phyloP scores from a whole-genome alignment of 352 stramenopile genomes.

The Saprolegnia parasitica region DNA sequence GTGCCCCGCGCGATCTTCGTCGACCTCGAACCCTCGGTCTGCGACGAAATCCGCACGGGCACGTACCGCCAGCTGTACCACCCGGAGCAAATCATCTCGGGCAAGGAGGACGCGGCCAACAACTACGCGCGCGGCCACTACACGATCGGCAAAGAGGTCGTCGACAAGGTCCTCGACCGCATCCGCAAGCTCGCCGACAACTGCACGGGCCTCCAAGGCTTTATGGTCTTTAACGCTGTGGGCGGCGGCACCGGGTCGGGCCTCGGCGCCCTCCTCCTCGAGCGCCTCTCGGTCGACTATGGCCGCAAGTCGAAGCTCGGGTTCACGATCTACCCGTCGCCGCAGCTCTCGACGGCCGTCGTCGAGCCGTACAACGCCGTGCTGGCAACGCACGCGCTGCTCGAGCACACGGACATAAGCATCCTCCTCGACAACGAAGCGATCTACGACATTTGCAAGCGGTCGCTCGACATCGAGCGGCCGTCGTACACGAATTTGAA shows the following conservation, averaged over 20 bases:
- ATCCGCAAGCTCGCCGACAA: slow-evolving; percentile 97
- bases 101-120: slow-evolving; percentile 92
- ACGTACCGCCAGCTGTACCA: slow-evolving; percentile 95
- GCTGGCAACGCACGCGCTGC: slow-evolving; percentile 92
- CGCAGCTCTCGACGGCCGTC: slow-evolving; percentile 94
- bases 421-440: slow-evolving; percentile 96
- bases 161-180: slow-evolving; percentile 95
- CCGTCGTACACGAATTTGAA: slow-evolving; percentile 95
- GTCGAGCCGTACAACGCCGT: slow-evolving; percentile 99
- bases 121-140: slow-evolving; percentile 89
- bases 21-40: slow-evolving; percentile 95
- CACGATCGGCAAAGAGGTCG: slow-evolving; percentile 92
- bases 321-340: slow-evolving; percentile 96
- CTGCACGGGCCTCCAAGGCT: slow-evolving; percentile 96
- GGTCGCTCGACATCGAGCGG: slow-evolving; percentile 89
- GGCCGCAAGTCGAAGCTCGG: slow-evolving; percentile 96
- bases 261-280: slow-evolving; percentile 94
- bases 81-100: slow-evolving; percentile 95
- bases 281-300: slow-evolving; percentile 97
- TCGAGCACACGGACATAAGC: slow-evolving; percentile 95
- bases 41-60: slow-evolving; percentile 92
- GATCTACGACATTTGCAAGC: slow-evolving; percentile 92
- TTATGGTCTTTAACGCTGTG: slow-evolving; percentile 97
- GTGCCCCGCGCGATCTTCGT: slow-evolving; percentile 94
- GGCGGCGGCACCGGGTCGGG: slow-evolving; percentile 96